A percentile compares a stretch with the other conserved stretches of the same genome.
phyloP scores from a whole-genome alignment of 2,329 filamentous ascomycete species.

The Cytospora chrysosperma region DNA sequence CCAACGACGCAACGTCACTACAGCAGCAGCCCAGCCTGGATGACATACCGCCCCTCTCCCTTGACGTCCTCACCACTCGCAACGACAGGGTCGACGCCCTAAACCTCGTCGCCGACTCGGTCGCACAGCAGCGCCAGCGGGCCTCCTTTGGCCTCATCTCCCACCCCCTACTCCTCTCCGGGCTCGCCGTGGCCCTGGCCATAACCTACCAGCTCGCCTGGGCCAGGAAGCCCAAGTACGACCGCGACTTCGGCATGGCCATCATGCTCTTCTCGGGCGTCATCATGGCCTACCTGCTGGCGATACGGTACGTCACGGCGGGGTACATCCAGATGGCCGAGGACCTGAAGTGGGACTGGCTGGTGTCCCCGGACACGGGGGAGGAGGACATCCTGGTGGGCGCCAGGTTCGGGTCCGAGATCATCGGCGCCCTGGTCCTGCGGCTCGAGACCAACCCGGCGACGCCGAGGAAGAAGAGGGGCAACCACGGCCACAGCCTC shows the following conservation, averaged over 20 bases:
- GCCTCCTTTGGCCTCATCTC: slow-evolving; percentile 63
- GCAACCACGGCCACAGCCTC: slow-evolving; percentile 37
- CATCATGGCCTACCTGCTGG: slow-evolving; percentile 62
- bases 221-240: slow-evolving; percentile 33
- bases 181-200: slow-evolving; percentile 45
- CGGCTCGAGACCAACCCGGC: slow-evolving; percentile 52
- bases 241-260: slow-evolving; percentile 53
- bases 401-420: slow-evolving; percentile 63
- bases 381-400: slow-evolving; percentile 61
- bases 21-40: slow-evolving; percentile 37
- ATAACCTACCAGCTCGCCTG: slow-evolving; percentile 48
- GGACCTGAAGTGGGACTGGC: slow-evolving; percentile 60
- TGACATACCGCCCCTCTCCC: slow-evolving; percentile 62
- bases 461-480: slow-evolving; percentile 37
- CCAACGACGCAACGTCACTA: slow-evolving; percentile 33
- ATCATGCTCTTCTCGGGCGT: slow-evolving; percentile 60
- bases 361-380: slow-evolving; percentile 42
- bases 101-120: slow-evolving; percentile 73
- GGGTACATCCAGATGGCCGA: slow-evolving; percentile 66
- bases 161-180: slow-evolving; percentile 56
- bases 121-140: slow-evolving; percentile 76
- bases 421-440: slow-evolving; percentile 71
- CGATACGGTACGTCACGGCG: slow-evolving; percentile 58
- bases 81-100: slow-evolving; percentile 67
- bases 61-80: slow-evolving; percentile 54